Percentiles rank a stretch among this genome's conserved stretches.
Conservation (phyloP, 192 early-diverging fungal species). For the Dispira parvispora region DNA sequence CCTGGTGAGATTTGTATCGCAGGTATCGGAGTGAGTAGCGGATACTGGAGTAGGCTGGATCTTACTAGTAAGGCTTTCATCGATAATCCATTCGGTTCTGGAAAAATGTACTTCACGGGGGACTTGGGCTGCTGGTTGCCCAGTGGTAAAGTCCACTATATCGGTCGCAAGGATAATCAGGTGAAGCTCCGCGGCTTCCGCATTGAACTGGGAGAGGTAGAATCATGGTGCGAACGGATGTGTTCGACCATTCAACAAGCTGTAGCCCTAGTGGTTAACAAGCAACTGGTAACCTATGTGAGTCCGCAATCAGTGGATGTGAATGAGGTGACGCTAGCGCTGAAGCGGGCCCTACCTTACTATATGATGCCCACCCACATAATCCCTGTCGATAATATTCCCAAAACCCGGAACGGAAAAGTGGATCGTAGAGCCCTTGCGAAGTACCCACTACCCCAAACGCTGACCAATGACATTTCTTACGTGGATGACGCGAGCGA, state of each 20-base stretch:
- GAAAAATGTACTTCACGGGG: constrained; percentile 19
- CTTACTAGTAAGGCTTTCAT: constrained; percentile 19
- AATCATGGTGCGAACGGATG: constrained; percentile 9
- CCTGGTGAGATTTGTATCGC: not conserved
- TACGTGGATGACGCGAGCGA: too few relatives aligned
- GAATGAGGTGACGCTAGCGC: constrained; percentile 25
- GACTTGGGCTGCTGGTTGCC: constrained; percentile 18
- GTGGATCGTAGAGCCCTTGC: too few relatives aligned
- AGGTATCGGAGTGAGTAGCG: constrained; percentile 15
- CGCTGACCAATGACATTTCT: too few relatives aligned
- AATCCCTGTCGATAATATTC: not conserved
- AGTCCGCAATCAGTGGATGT: constrained; percentile 15
- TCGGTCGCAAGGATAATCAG: constrained; percentile 21
- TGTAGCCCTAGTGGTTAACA: constrained; percentile 24
- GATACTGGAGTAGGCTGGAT: constrained; percentile 21
- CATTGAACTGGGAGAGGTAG: constrained; percentile 19
- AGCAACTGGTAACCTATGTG: constrained; percentile 41
- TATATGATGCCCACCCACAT: constrained; percentile 40
- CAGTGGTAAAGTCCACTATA: constrained; percentile 16
- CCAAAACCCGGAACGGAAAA: not conserved
- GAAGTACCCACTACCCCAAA: too few relatives aligned
- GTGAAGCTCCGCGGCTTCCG: constrained; percentile 24
- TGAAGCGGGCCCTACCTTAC: constrained; percentile 30
- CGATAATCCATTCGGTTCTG: constrained; percentile 19
- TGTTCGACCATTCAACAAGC: constrained; percentile 12